Percentiles rank a stretch among this genome's conserved stretches.
Evolutionary conservation across 192 early-diverging fungal genomes (phyloP).

Genomic region (Entophlyctis luteolus): DNA sequence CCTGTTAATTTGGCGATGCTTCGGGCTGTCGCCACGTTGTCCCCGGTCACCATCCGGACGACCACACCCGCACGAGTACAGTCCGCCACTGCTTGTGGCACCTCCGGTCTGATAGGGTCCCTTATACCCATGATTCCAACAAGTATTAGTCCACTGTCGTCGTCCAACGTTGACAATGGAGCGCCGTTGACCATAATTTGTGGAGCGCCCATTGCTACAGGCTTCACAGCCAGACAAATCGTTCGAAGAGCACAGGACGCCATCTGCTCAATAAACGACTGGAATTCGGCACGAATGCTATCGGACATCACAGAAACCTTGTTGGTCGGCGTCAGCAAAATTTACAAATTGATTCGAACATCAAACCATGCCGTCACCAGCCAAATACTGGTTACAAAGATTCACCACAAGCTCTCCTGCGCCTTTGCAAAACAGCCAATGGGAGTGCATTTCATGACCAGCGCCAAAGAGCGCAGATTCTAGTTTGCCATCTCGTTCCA

Average conservation of each 20-base stretch:
- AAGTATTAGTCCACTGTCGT: slow-evolving; percentile 67
- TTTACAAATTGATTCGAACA: neutral
- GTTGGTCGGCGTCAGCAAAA: neutral
- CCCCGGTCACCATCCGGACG: slow-evolving; percentile 99
- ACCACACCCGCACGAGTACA: slow-evolving; percentile 87
- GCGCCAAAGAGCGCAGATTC: slow-evolving; percentile 15
- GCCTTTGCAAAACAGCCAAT: slow-evolving; percentile 86
- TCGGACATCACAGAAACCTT: slow-evolving; percentile 20
- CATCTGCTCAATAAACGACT: slow-evolving; percentile 63
- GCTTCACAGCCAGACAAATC: slow-evolving; percentile 73
- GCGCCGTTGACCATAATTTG: slow-evolving; percentile 50
- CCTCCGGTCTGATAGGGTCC: slow-evolving; percentile 94
- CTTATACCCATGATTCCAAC: slow-evolving; percentile 92
- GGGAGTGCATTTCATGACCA: slow-evolving; percentile 33
- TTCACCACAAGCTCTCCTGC: slow-evolving; percentile 73
- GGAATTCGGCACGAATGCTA: slow-evolving; percentile 11
- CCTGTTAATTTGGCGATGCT: slow-evolving; percentile 93
- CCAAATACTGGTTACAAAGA: slow-evolving; percentile 36
- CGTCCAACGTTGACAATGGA: slow-evolving; percentile 45
- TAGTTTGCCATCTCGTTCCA: neutral
- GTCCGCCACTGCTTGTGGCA: slow-evolving; percentile 81
- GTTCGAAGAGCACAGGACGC: slow-evolving; percentile 83
- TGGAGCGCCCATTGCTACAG: slow-evolving; percentile 1
- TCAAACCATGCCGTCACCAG: slow-evolving; percentile 28
- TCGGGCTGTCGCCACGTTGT: slow-evolving; percentile 88